A percentile compares a stretch with the other conserved stretches of the same genome.
Conservation (phyloP, 1,284 basidiomycete species). For the Sphagnurus paluster region DNA sequence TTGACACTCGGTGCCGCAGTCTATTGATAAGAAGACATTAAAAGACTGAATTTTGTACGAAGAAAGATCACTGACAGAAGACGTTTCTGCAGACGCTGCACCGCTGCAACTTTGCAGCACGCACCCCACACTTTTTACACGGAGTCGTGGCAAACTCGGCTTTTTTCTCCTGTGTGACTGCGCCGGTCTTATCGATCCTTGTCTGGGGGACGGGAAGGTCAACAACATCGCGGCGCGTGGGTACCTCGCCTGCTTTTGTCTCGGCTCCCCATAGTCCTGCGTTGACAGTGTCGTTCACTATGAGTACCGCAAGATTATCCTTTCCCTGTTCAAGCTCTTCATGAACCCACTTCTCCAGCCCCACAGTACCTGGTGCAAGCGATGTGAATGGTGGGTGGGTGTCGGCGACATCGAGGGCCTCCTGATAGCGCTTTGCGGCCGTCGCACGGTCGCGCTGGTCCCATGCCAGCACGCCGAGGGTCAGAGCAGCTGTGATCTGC, state of each 20-base stretch:
- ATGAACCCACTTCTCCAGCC: conserved; percentile 25
- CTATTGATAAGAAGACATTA: too few species aligned
- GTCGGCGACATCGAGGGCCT: conserved; percentile 29
- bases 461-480: conserved; percentile 33
- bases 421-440: conserved; percentile 33
- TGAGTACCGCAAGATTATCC: conserved; percentile 26
- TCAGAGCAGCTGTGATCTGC: conserved; percentile 29
- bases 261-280: conserved; percentile 12
- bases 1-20: too few species aligned
- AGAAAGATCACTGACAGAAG: conserved; percentile 24
- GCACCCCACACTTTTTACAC: conserved; percentile 27
- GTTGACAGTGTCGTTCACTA: conserved; percentile 24
- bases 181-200: conserved; percentile 23
- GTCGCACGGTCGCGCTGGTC: conserved; percentile 30
- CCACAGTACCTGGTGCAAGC: conserved; percentile 13
- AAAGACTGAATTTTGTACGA: too few species aligned
- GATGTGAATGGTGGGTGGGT: conserved; percentile 23
- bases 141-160: conserved; percentile 28
- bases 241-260: conserved; percentile 3
- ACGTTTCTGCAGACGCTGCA: conserved; percentile 29
- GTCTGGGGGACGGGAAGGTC: conserved; percentile 14
- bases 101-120: conserved; percentile 26
- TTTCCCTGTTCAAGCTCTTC: conserved; percentile 23
- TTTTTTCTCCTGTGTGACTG: conserved; percentile 13
- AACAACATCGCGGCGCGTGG: conserved; percentile 24